phyloP scores from a whole-genome alignment of 2,329 filamentous ascomycete genomes.

The Cytospora schulzeri region DNA sequence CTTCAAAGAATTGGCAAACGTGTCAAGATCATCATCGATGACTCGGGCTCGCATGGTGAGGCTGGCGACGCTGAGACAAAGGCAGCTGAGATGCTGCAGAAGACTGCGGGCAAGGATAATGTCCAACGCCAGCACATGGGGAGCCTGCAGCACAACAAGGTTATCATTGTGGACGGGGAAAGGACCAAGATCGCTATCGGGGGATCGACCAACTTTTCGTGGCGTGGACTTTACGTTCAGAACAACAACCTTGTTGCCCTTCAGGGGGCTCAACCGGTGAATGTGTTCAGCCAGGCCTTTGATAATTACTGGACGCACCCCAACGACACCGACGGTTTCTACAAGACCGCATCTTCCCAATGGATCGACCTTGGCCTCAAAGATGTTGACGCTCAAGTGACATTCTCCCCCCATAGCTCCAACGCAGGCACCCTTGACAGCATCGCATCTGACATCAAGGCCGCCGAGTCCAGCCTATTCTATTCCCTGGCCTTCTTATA shows the following conservation, averaged over 20 bases:
- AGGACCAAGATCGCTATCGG: slow-evolving; percentile 31
- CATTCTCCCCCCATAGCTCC: slow-evolving; percentile 31
- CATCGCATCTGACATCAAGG: slow-evolving; percentile 39
- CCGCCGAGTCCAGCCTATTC: slow-evolving; percentile 35
- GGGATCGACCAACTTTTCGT: slow-evolving; percentile 31
- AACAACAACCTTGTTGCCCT: slow-evolving; percentile 30
- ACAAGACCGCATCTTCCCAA: slow-evolving; percentile 28
- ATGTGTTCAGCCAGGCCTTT: slow-evolving; percentile 29
- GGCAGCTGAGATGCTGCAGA: slow-evolving; percentile 27
- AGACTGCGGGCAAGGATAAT: slow-evolving; percentile 27
- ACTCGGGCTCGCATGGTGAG: slow-evolving; percentile 27
- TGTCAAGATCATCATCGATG: slow-evolving; percentile 32
- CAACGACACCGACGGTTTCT: slow-evolving; percentile 29
- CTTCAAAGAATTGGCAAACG: slow-evolving; percentile 29
- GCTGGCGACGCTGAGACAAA: slow-evolving; percentile 27
- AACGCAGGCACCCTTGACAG: slow-evolving; percentile 27
- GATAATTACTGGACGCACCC: slow-evolving; percentile 30
- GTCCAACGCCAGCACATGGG: slow-evolving; percentile 32
- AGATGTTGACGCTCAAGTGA: slow-evolving; percentile 30
- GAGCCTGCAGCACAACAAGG: slow-evolving; percentile 30
- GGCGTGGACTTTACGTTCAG: slow-evolving; percentile 30
- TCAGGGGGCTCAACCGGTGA: slow-evolving; percentile 26
- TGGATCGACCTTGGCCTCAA: slow-evolving; percentile 29
- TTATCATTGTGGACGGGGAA: slow-evolving; percentile 28
- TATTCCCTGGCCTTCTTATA: slow-evolving; percentile 33